Evolutionary conservation across 1,284 basidiomycete species (phyloP).

Genomic region (Trametes hirsuta): DNA sequence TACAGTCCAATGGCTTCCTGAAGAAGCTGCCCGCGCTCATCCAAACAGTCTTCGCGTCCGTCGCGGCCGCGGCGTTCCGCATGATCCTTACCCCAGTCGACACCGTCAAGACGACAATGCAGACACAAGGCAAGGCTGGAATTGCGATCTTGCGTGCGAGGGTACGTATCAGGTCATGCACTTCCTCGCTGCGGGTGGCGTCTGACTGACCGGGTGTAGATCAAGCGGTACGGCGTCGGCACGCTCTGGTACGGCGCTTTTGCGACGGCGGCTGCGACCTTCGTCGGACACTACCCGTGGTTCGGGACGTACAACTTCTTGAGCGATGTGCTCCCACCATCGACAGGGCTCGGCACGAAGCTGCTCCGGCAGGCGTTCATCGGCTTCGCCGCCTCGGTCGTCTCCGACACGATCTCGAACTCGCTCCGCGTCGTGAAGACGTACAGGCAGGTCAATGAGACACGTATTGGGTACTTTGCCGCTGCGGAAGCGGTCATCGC

Average conservation of each 20-base stretch:
- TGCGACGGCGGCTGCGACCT: slow-evolving; percentile 88
- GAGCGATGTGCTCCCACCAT: slow-evolving; percentile 58
- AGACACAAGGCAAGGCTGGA: slow-evolving; percentile 81
- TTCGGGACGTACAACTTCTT: slow-evolving; percentile 87
- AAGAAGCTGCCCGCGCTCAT: slow-evolving; percentile 60
- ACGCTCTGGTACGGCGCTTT: slow-evolving; percentile 87
- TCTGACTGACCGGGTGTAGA: slow-evolving; percentile 39
- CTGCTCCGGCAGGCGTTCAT: slow-evolving; percentile 83
- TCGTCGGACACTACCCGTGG: slow-evolving; percentile 90
- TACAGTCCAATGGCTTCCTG: slow-evolving; percentile 72
- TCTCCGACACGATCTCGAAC: slow-evolving; percentile 85
- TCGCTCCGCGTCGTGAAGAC: slow-evolving; percentile 92
- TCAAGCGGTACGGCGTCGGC: slow-evolving; percentile 74
- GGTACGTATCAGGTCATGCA: slow-evolving; percentile 41
- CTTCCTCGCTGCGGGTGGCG: background rate
- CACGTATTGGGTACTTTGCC: slow-evolving; percentile 72
- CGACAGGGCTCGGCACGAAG: slow-evolving; percentile 57
- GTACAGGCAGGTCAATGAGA: slow-evolving; percentile 86
- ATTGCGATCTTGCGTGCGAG: slow-evolving; percentile 65
- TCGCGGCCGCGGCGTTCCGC: slow-evolving; percentile 76
- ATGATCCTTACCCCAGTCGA: slow-evolving; percentile 89
- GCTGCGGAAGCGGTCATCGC: slow-evolving; percentile 70
- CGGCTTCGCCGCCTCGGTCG: slow-evolving; percentile 81
- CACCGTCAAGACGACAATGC: slow-evolving; percentile 90
- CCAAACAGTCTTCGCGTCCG: slow-evolving; percentile 73